These are phyloP conservation scores for Aegilops longissima DNA, from an alignment of 176 grass and related monocot species.

Conservation along the genomic window DNA sequence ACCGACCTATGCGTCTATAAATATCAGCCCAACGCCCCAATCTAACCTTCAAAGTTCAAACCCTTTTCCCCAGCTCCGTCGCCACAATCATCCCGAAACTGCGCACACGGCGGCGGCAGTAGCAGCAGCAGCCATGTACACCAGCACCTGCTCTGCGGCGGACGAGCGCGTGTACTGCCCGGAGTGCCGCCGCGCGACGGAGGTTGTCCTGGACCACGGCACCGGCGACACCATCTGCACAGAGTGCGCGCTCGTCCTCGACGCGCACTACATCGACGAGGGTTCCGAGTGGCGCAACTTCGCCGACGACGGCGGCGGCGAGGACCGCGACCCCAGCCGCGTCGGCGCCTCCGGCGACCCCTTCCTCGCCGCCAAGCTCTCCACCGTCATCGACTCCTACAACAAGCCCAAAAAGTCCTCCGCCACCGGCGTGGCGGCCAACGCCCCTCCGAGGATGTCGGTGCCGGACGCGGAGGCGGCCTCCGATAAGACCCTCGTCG, in stretches of 20 bases:
- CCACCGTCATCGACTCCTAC: neutral
- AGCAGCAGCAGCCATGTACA: neutral
- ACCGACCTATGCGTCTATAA: neutral
- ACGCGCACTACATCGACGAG: constrained; percentile 48
- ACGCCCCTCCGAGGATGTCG: neutral
- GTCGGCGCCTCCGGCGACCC: constrained; percentile 42
- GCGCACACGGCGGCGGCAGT: neutral
- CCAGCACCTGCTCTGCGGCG: neutral
- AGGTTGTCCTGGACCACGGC: constrained; percentile 44
- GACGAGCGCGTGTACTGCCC: constrained; percentile 29
- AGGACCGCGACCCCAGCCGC: constrained; percentile 50
- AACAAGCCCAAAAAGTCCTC: neutral
- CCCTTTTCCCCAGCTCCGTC: no score
- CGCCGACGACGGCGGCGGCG: constrained; percentile 35
- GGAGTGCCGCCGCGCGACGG: constrained; percentile 36
- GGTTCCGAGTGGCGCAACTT: constrained; percentile 59
- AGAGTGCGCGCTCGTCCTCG: constrained; percentile 55
- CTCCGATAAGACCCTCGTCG: neutral
- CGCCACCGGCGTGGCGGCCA: neutral
- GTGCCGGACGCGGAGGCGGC: neutral
- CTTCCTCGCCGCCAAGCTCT: constrained; percentile 34
- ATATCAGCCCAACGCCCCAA: neutral
- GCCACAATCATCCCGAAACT: neutral
- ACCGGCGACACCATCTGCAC: constrained; percentile 58
- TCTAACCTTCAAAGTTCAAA: neutral